These are phyloP conservation scores for Thelonectria olida DNA, from an alignment of 2,329 filamentous ascomycete genomes.

Conservation along the genomic window DNA sequence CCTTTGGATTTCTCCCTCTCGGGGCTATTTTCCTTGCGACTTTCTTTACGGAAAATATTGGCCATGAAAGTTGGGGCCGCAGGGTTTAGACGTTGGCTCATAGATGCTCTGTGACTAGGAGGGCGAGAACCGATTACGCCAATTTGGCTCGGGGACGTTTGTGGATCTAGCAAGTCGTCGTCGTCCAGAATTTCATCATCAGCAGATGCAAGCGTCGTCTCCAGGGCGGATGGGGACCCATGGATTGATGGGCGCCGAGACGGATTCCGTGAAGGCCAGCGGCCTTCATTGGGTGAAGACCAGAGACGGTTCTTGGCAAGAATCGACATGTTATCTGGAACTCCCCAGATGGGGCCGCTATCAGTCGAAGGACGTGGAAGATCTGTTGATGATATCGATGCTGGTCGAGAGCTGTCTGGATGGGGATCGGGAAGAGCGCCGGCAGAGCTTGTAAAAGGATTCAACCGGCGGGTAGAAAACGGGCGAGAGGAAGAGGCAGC, in stretches of 20 bases:
- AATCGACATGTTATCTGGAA: slow-evolving; percentile 54
- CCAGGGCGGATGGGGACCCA: slow-evolving; percentile 72
- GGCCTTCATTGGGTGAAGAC: slow-evolving; percentile 67
- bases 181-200: slow-evolving; percentile 72
- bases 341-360: slow-evolving; percentile 78
- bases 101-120: slow-evolving; percentile 51
- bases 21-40: slow-evolving; percentile 46
- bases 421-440: slow-evolving; percentile 62
- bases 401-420: slow-evolving; percentile 69
- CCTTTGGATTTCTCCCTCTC: slow-evolving; percentile 40
- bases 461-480: slow-evolving; percentile 54
- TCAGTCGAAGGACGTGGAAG: slow-evolving; percentile 83
- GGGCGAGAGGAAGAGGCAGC: slow-evolving; percentile 44
- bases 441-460: slow-evolving; percentile 61
- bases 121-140: slow-evolving; percentile 85
- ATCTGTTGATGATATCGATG: slow-evolving; percentile 74
- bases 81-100: slow-evolving; percentile 79
- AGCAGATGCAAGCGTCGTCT: slow-evolving; percentile 69
- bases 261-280: slow-evolving; percentile 70
- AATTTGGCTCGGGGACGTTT: slow-evolving; percentile 65
- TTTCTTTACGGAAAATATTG: slow-evolving; percentile 65
- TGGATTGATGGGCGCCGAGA: slow-evolving; percentile 86
- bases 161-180: slow-evolving; percentile 61
- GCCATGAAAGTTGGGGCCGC: slow-evolving; percentile 88
- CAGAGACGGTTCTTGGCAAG: slow-evolving; percentile 69